phyloP scores from a whole-genome alignment of 768 basidiomycete genomes.

The Leccinum boreale region DNA sequence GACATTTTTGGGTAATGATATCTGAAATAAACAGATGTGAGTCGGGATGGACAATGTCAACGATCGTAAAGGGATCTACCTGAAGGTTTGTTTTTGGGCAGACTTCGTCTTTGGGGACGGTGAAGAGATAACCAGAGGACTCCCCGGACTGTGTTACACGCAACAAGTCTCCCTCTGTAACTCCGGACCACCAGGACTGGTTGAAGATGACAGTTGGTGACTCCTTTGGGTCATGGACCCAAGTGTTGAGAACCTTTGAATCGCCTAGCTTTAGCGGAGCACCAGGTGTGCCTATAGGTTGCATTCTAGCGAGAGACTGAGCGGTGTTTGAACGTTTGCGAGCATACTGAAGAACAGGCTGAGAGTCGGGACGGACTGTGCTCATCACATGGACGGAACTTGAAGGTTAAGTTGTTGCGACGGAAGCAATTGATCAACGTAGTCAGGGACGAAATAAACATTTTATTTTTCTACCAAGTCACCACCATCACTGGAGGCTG shows the following conservation, averaged over 20 bases:
- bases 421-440: conserved; percentile 4
- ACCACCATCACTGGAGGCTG: conserved; percentile 4
- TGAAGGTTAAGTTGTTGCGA: too few species aligned
- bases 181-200: conserved; percentile 74
- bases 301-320: conserved; percentile 57
- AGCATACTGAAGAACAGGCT: conserved; percentile 42
- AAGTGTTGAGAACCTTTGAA: conserved; percentile 57
- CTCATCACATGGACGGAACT: conserved; percentile 40
- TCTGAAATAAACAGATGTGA: conserved; percentile 36
- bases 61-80: conserved; percentile 31
- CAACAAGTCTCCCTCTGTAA: conserved; percentile 71
- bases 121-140: conserved; percentile 55
- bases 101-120: conserved; percentile 62
- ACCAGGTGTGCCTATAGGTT: conserved; percentile 22
- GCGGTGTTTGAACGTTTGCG: conserved; percentile 74
- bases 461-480: not conserved
- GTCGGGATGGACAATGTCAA: not conserved
- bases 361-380: conserved; percentile 51
- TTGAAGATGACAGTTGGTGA: conserved; percentile 62
- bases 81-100: conserved; percentile 62
- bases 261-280: conserved; percentile 60
- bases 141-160: conserved; percentile 48
- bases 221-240: conserved; percentile 73
- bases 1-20: conserved; percentile 70
- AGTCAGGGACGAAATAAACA: not conserved